Percentiles rank a stretch among this genome's conserved stretches.
These are phyloP conservation scores for Wickerhamiella kazuoi DNA, from an alignment of 805 yeast species.

Conservation along the genomic window DNA sequence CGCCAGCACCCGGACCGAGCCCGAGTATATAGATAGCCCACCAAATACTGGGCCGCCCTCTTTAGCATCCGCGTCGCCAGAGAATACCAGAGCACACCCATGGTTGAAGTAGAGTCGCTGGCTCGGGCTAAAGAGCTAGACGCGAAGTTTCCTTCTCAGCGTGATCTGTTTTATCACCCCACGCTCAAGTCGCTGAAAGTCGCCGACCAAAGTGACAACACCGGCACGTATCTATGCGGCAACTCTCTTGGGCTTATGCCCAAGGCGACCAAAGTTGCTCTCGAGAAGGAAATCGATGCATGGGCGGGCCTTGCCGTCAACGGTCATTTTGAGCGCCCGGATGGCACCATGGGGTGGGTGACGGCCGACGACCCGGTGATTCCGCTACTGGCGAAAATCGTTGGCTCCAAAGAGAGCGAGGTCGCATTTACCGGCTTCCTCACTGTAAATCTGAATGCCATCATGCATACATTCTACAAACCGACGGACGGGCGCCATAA, in stretches of 20 bases:
- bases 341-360: constrained; percentile 51
- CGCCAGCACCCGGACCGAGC: too few species aligned
- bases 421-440: constrained; percentile 79
- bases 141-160: constrained; percentile 23
- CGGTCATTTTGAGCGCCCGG: constrained; percentile 42
- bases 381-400: constrained; percentile 50
- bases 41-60: too few species aligned
- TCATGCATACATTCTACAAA: constrained; percentile 55
- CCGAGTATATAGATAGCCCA: too few species aligned
- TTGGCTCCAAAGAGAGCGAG: constrained; percentile 46
- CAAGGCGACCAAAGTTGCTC: constrained; percentile 33
- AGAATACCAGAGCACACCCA: too few species aligned
- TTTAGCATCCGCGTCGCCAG: too few species aligned
- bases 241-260: constrained; percentile 94
- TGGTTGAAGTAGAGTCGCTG: too few species aligned
- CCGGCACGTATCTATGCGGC: constrained; percentile 60
- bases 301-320: constrained; percentile 75
- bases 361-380: constrained; percentile 65
- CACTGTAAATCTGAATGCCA: constrained; percentile 63
- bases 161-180: constrained; percentile 43
- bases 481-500: constrained; percentile 44
- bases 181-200: constrained; percentile 46
- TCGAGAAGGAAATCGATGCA: constrained; percentile 54
- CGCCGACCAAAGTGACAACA: constrained; percentile 7
- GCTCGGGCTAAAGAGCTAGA: constrained; percentile 23